Evolutionary conservation across 2,329 filamentous ascomycete genomes (phyloP).

Genomic region (Dactylellina parvicollis): DNA sequence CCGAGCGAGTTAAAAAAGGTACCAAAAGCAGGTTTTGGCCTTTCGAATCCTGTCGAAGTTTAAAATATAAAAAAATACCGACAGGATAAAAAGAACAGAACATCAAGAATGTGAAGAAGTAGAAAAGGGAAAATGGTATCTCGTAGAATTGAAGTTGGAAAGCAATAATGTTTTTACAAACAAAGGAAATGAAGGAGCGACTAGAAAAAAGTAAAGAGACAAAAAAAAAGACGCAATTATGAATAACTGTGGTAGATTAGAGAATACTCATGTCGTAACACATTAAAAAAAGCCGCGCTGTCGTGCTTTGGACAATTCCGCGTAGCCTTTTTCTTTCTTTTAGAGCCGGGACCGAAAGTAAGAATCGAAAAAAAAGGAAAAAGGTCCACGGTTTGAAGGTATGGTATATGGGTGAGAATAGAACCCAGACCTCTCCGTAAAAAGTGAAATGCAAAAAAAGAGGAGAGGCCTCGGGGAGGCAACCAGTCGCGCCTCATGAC

Average conservation of each 20-base stretch:
- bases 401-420: no score
- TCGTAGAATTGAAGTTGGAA: constrained; percentile 34
- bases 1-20: neutral
- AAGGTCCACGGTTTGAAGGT: constrained; percentile 2
- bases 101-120: constrained; percentile 3
- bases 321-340: constrained; percentile 17
- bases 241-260: constrained; percentile 11
- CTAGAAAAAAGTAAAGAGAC: neutral
- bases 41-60: constrained; percentile 30
- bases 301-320: constrained; percentile 11
- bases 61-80: neutral
- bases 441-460: constrained; percentile 9
- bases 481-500: no score
- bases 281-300: constrained; percentile 42
- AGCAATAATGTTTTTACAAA: neutral
- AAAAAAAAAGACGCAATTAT: constrained; percentile 11
- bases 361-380: constrained; percentile 12
- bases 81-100: neutral
- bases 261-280: constrained; percentile 46
- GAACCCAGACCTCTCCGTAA: neutral
- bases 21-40: neutral
- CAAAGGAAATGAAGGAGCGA: constrained; percentile 29
- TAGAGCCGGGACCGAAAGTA: constrained; percentile 9
- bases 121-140: constrained; percentile 37
- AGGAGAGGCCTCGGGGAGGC: neutral